Conservation (phyloP, 2,329 filamentous ascomycete genomes). For the Westerdykella sp. region DNA sequence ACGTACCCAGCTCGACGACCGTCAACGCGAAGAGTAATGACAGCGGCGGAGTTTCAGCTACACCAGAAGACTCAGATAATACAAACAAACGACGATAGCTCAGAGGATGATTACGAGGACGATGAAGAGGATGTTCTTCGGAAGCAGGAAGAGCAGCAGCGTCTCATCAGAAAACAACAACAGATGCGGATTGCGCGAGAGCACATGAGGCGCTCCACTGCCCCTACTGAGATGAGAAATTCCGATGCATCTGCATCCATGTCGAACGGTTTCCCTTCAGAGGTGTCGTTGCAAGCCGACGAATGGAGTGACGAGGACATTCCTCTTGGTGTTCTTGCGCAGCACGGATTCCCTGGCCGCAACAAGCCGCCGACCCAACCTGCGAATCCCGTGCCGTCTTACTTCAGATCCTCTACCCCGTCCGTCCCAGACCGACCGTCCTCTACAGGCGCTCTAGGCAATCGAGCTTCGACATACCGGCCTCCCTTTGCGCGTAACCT, state of each 20-base stretch:
- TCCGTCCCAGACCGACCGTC: slow-evolving; percentile 28
- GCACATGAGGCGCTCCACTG: slow-evolving; percentile 31
- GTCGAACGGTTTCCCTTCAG: slow-evolving; percentile 30
- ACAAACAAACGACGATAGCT: slow-evolving; percentile 21
- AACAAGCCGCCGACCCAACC: slow-evolving; percentile 24
- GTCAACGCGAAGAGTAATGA: slow-evolving; percentile 24
- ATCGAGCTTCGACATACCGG: slow-evolving; percentile 15
- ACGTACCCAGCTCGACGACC: slow-evolving; percentile 6
- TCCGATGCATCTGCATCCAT: slow-evolving; percentile 9
- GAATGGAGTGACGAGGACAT: slow-evolving; percentile 37
- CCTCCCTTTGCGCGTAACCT: slow-evolving; percentile 34
- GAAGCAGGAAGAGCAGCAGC: slow-evolving; percentile 29
- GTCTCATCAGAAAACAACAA: slow-evolving; percentile 26
- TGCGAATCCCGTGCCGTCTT: slow-evolving; percentile 28
- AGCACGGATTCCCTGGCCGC: slow-evolving; percentile 33
- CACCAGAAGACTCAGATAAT: slow-evolving; percentile 23
- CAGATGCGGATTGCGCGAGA: slow-evolving; percentile 32
- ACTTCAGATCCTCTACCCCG: slow-evolving; percentile 11
- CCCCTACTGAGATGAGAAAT: slow-evolving; percentile 1
- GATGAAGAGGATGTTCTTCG: slow-evolving; percentile 31
- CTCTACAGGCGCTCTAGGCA: slow-evolving; percentile 24
- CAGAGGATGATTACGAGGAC: slow-evolving; percentile 34
- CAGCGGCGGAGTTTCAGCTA: slow-evolving; percentile 28
- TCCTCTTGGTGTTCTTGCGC: slow-evolving; percentile 33
- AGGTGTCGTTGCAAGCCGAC: slow-evolving; percentile 31